Base-by-base conservation (phyloP, 73 alveolate species). In the Stentor coeruleus region DNA sequence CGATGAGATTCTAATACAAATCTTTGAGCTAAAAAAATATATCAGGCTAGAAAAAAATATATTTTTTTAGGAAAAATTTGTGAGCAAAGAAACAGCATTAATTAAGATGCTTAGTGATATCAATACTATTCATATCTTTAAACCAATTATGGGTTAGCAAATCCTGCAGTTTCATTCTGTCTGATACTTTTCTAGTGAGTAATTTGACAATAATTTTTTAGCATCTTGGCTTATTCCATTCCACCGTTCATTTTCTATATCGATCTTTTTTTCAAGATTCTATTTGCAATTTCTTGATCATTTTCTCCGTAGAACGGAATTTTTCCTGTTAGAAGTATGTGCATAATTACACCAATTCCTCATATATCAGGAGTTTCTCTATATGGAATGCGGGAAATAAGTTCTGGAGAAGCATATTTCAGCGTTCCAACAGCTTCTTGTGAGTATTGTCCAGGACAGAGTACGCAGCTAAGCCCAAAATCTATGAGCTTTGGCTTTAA, bases 371-470 rank as follows among this genome's bases (percentile, higher is more conserved):
- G 87, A 15, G 72, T 15, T 14, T 82, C 60, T 37, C 85, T 59
- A 82, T 82, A 82, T 35, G 84, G 84, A 0, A 41, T 58, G 0
- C 86, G 75, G 15, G 28, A n/a, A 36, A 82, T 55, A 28, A 82
- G 85, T 82, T 82, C 88, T 33, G 88, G 88, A 4, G 88, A 74
- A 73, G 76, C 60, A 40, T 82, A 82, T 74, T 74, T 40, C 74
- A 82, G 74, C 35, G 88, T 82, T n/a, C 88, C 88, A 73, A 74
- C 72, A 38, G 88, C 37, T 28, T 59, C 86, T 39, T 31, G 33
- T 28, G 87, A 82, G 15, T 15, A 39, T 74, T 82, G 76, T 6
- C 75, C 85, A 58, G 88, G 88, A 20, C 88, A 86, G 35, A 82
- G 33, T 59, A 82, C 37, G 60, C 59, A 41, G 40, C 86, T 72